A percentile compares a stretch with the other conserved stretches of the same genome.
Conservation (phyloP, 2,329 filamentous ascomycete genomes). For the Ophiocordyceps sinensis region DNA sequence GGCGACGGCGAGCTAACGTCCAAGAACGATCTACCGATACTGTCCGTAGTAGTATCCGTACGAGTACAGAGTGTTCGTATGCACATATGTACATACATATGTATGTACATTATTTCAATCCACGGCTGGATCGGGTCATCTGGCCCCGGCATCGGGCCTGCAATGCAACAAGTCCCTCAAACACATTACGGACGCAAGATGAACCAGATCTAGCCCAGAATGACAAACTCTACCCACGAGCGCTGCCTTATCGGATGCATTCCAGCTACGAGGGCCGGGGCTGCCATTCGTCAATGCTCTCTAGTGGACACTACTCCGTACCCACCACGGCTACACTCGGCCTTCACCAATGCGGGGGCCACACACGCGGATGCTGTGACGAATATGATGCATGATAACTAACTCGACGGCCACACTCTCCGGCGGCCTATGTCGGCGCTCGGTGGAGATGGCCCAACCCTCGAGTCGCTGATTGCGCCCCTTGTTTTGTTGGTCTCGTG, state of each 20-base stretch:
- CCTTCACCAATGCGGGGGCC: slow-evolving; percentile 5
- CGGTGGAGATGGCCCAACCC: not conserved
- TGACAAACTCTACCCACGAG: not conserved
- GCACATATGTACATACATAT: too few species aligned
- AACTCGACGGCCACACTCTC: too few species aligned
- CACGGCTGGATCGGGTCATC: too few species aligned
- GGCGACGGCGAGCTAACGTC: too few species aligned
- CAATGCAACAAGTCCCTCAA: not conserved
- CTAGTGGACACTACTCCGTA: not conserved
- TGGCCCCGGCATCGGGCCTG: not conserved
- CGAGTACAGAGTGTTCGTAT: too few species aligned
- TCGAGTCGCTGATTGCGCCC: not conserved
- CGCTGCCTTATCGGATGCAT: slow-evolving; percentile 7
- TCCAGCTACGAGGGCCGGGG: slow-evolving; percentile 3
- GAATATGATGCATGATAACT: slow-evolving; percentile 2
- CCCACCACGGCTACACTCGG: slow-evolving; percentile 12
- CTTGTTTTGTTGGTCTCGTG: not conserved
- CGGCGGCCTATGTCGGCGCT: not conserved
- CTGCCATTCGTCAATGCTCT: slow-evolving; percentile 5
- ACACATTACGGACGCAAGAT: not conserved
- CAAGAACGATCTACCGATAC: too few species aligned
- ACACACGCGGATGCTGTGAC: slow-evolving; percentile 9
- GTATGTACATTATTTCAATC: too few species aligned
- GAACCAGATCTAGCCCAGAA: not conserved
- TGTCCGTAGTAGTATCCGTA: too few species aligned